Percentiles rank a stretch among this genome's conserved stretches.
Conservation (phyloP, 2,329 filamentous ascomycete species). For the Ophiocordyceps unilateralis region DNA sequence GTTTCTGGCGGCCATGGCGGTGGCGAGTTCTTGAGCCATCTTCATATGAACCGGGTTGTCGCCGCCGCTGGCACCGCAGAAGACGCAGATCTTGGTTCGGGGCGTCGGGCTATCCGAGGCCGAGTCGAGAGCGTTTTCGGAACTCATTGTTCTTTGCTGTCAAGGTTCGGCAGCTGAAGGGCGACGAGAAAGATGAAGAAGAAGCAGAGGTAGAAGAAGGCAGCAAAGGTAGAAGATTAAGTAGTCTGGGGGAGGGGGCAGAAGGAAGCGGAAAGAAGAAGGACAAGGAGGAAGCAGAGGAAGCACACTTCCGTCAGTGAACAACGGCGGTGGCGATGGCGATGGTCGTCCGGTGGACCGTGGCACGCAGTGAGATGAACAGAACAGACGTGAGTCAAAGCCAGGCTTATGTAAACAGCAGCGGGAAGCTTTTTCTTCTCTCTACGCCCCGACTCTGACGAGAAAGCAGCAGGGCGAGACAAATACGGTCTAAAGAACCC, state of each 20-base stretch:
- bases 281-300: neutral
- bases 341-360: neutral
- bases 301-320: neutral
- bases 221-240: neutral
- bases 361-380: neutral
- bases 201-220: too few relatives aligned
- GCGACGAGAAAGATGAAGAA: too few relatives aligned
- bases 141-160: too few relatives aligned
- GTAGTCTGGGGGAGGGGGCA: neutral
- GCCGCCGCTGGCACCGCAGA: conserved; percentile 73
- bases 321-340: neutral
- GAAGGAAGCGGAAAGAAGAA: neutral
- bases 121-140: neutral
- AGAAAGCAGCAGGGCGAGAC: neutral
- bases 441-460: too few relatives aligned
- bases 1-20: conserved; percentile 55
- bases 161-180: too few relatives aligned
- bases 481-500: too few relatives aligned
- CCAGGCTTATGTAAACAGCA: neutral
- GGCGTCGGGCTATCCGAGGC: conserved; percentile 15
- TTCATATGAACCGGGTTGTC: conserved; percentile 57
- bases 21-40: conserved; percentile 60
- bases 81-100: conserved; percentile 68
- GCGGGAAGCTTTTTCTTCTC: too few relatives aligned
- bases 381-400: too few relatives aligned